Evolutionary conservation across 768 basidiomycete genomes (phyloP).

Genomic region (Kwoniella sp.): DNA sequence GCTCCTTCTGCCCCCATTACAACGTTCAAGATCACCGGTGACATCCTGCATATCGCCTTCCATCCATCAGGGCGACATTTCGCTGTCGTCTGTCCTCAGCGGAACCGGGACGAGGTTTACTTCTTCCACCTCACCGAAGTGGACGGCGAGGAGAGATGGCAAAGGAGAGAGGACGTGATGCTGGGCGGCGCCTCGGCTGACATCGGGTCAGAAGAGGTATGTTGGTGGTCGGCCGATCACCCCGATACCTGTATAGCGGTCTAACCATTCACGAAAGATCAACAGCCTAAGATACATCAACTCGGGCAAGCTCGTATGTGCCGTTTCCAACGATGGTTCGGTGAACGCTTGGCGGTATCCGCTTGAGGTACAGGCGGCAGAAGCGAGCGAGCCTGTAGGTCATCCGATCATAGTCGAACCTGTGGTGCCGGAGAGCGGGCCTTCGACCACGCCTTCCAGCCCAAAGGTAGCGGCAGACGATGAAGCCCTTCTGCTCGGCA

Average conservation of each 20-base stretch:
- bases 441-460: conserved; percentile 7
- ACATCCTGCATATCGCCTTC: conserved; percentile 37
- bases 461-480: conserved; percentile 10
- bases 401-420: too few relatives aligned
- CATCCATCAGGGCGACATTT: conserved; percentile 39
- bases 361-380: not conserved
- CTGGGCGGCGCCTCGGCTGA: conserved; percentile 27
- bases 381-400: not conserved
- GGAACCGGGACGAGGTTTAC: conserved; percentile 35
- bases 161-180: conserved; percentile 29
- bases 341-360: conserved; percentile 39
- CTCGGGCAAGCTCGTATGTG: conserved; percentile 34
- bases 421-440: conserved; percentile 8
- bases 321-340: conserved; percentile 41
- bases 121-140: conserved; percentile 25
- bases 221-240: not conserved
- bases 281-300: conserved; percentile 39
- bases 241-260: not conserved
- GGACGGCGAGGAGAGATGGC: conserved; percentile 28
- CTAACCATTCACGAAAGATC: conserved; percentile 18
- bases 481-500: conserved; percentile 2
- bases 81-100: conserved; percentile 34
- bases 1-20: conserved; percentile 23
- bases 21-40: conserved; percentile 32
- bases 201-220: conserved; percentile 39